Conservation (phyloP, 2,329 filamentous ascomycete species). For the Clonostachys solani region DNA sequence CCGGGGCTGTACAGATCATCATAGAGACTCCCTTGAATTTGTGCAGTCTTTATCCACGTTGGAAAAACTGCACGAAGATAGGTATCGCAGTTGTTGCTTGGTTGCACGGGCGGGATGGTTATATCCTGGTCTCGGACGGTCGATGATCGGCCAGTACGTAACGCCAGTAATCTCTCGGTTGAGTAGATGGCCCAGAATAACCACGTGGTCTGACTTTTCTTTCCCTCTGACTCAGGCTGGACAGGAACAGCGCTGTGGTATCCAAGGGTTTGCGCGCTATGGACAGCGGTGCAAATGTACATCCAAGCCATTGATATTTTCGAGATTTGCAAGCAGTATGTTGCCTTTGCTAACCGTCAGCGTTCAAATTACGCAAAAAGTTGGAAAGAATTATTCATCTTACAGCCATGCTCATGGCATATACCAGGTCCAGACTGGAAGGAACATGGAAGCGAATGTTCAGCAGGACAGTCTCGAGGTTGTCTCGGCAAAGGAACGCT, state of each 20-base stretch:
- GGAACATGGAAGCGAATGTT: conserved; percentile 10
- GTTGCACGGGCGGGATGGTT: conserved; percentile 4
- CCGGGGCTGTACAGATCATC: neutral
- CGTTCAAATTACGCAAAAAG: neutral
- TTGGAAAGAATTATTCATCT: neutral
- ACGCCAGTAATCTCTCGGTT: conserved; percentile 12
- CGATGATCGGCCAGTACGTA: conserved; percentile 14
- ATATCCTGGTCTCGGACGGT: conserved; percentile 16
- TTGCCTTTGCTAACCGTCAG: neutral
- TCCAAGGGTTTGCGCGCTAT: neutral
- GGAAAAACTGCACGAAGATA: neutral
- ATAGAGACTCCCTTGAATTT: neutral
- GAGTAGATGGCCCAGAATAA: conserved; percentile 18
- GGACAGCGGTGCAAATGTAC: neutral
- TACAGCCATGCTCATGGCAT: conserved; percentile 2
- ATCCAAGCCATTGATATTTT: neutral
- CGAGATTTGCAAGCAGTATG: neutral
- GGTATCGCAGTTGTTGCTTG: neutral
- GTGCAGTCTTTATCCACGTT: no score
- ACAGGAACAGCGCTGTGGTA: conserved; percentile 1
- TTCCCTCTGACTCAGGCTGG: neutral
- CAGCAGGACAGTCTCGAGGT: conserved; percentile 12
- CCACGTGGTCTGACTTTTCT: neutral
- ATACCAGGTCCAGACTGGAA: conserved; percentile 5
- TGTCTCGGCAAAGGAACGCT: conserved; percentile 7